Base-by-base conservation (phyloP, 805 yeast genomes). In the Lachancea quebecensis region DNA sequence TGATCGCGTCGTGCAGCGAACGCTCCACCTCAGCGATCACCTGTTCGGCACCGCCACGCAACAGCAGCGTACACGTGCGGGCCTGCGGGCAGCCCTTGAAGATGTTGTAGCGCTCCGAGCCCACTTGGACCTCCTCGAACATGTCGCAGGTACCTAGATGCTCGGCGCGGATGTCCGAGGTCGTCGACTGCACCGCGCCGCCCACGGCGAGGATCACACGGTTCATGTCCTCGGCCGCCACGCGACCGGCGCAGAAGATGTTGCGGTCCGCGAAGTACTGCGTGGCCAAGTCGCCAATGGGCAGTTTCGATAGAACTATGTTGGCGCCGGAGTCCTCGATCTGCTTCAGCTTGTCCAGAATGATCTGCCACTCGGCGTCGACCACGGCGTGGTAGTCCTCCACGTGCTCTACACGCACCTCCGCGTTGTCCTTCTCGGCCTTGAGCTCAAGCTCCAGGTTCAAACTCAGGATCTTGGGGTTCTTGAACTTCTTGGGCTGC, bases 321-420 rank as follows among this genome's bases (percentile, higher is more conserved):
- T 87, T 82, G 30, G 96, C 96, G 21, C 98, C 98, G 2, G 95
- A 75, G 21, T 73, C 75, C 56, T 79, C 82, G 53, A 93, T 84
- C 42, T 87, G 82, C 59, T 86, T 84, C 54, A 93, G 76, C 69
- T 93, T 93, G 61, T 83, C 77, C 58, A 85, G 74, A 53, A 93
- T 93, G 54, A 93, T 85, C 64, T 86, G 79, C 98, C 99, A 93
- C 68, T 93, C 99, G n/a, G 99, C 99, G 67, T 93, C 98, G 15
- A 93, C 99, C 47, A 93, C 84, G 30, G 83, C 88, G 71, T 93
- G 99, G 68, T 93, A 93, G 58, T 91, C 97, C 47, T 79, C 77
- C 45, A 93, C 97, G 64, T 89, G 84, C 58, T 87, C 95, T 41
- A 93, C 93, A 55, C 99, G 79, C 30, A 93, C 98, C 72, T 93